Evolutionary conservation across 768 basidiomycete species (phyloP).

Genomic region (Tricholoma furcatifolium): DNA sequence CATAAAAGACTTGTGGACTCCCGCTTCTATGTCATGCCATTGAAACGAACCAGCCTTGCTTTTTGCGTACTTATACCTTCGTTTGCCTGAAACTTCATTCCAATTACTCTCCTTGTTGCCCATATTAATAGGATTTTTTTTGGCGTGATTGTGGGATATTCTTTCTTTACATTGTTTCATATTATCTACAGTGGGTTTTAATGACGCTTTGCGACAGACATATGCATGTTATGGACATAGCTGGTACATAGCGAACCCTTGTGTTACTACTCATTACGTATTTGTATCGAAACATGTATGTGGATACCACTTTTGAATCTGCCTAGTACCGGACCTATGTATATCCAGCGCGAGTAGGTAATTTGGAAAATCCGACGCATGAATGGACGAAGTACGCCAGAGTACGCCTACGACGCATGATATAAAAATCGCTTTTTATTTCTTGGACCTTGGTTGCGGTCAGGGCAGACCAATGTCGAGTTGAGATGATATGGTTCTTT

Average conservation of each 20-base stretch:
- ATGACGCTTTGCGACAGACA: not conserved
- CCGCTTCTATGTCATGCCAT: slow-evolving; percentile 1
- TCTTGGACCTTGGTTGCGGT: too few species aligned
- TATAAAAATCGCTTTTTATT: too few species aligned
- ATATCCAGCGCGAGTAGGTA: too few species aligned
- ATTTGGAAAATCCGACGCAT: too few species aligned
- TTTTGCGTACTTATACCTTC: slow-evolving; percentile 14
- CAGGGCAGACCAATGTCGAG: too few species aligned
- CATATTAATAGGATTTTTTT: slow-evolving; percentile 3
- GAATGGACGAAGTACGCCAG: too few species aligned
- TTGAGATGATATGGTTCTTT: too few species aligned
- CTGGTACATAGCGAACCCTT: not conserved
- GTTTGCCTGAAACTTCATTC: slow-evolving; percentile 2
- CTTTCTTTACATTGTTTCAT: not conserved
- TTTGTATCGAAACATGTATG: too few species aligned
- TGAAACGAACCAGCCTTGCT: slow-evolving; percentile 11
- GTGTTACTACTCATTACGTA: too few species aligned
- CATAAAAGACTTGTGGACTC: slow-evolving; percentile 25
- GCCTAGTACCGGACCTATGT: not conserved
- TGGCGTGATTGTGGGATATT: not conserved
- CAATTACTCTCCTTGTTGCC: slow-evolving; percentile 1
- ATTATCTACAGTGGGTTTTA: not conserved
- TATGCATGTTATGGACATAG: not conserved
- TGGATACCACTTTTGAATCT: not conserved
- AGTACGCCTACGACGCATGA: too few species aligned